phyloP scores from a whole-genome alignment of 1,284 basidiomycete species.

The Rhodotorula glutinis region DNA sequence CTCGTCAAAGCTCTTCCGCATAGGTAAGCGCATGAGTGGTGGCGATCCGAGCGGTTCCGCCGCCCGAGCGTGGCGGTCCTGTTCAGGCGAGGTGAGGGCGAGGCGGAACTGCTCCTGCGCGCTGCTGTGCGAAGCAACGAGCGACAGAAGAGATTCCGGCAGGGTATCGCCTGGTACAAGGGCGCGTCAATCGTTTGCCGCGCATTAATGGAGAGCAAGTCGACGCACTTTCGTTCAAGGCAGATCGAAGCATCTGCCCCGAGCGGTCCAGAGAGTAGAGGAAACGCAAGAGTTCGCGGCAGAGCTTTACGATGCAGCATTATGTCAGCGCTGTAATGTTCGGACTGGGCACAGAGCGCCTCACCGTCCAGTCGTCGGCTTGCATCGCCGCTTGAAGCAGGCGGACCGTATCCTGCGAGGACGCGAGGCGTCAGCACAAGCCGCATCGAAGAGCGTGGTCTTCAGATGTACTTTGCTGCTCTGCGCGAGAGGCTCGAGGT shows the following conservation, averaged over 20 bases:
- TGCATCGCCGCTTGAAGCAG: conserved; percentile 70
- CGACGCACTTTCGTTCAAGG: conserved; percentile 43
- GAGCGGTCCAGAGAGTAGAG: conserved; percentile 77
- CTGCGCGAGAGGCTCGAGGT: conserved; percentile 81
- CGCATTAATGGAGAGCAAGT: rapidly evolving
- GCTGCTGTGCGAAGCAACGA: not conserved
- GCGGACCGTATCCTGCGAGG: conserved; percentile 62
- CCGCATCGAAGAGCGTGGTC: no score
- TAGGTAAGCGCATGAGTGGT: not conserved
- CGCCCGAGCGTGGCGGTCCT: not conserved
- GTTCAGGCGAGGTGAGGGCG: not conserved
- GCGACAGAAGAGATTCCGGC: not conserved
- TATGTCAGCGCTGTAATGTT: no score
- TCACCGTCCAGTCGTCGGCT: conserved; percentile 54
- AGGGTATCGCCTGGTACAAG: not conserved
- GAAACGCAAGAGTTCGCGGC: conserved; percentile 85
- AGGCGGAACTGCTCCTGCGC: not conserved
- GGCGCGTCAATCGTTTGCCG: not conserved
- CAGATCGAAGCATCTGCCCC: conserved; percentile 61
- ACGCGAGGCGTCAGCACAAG: not conserved
- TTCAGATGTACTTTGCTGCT: conserved; percentile 55
- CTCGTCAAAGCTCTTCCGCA: conserved; percentile 1
- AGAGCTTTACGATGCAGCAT: conserved; percentile 55
- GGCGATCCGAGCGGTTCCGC: not conserved
- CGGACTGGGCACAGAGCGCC: no score